Evolutionary conservation across 768 basidiomycete genomes (phyloP), one percentile per base, ranked within the genome.

Genomic region (Dacryopinax primogenitus): DNA sequence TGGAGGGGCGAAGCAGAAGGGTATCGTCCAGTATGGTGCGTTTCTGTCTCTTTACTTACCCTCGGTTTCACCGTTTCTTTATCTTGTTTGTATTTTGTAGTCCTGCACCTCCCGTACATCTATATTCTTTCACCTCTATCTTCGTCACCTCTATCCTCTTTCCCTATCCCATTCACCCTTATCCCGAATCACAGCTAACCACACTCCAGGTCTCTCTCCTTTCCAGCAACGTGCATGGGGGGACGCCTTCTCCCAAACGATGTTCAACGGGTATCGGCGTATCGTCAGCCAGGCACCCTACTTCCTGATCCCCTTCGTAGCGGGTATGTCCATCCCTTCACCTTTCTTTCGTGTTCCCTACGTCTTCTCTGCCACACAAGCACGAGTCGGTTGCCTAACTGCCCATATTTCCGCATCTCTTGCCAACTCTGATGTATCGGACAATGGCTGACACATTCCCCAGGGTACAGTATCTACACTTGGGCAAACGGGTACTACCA

Each of bases 221-320:
- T 88, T 83, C 79, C 84, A 86, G 74, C 82, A 87, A 69, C 84
- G 83, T 66, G 84, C 88, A 18, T 82, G 86, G 41, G 85, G 87
- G 61, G 79, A 87, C 64, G 82, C 85, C 71, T 73, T 92, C 72
- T 80, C 81, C 64, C 83, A 76, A 69, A 95, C 90, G 80, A 73
- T 92, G 70, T 90, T 92, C 82, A 92, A 92, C 76, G 92, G 91
- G 36, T 88, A 86, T 80, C 81, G 81, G 64, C 85, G 93, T 68
- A 74, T 92, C 63, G 83, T 84, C 39, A 79, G 79, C 65, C 87
- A 93, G 73, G 78, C 84, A 33, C 78, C 89, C 41, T 93, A 92
- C 78, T 90, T 87, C 76, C 78, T 83, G 63, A 74, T 91, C 67
- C 92, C 93, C 18, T 81, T 93, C 69, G 84, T 80, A 44, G 69